Evolutionary conservation across 169 alveolate genomes (phyloP), one percentile per base, ranked within the genome.

Genomic region (Plasmodium falciparum): DNA sequence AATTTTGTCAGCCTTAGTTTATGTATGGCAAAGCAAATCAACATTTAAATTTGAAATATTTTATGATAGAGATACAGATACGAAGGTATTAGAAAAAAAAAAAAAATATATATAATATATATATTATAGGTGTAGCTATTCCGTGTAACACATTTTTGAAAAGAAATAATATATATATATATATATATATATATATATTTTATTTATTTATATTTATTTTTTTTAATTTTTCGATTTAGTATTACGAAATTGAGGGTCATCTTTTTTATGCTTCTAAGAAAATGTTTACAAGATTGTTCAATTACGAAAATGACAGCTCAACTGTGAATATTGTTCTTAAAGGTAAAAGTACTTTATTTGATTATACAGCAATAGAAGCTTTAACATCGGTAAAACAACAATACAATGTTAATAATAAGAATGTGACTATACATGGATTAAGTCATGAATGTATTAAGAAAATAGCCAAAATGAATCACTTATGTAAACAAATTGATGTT

Each of bases 391-490:
- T 95, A 20, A 95, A 94, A 74, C 88, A 74, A 7, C 74, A 63
- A 63, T 73, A 74, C 26, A 73, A 72, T 24, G 11, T 73, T n/a
- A 73, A 74, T 47, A 88, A 71, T 49, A 67, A 61, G 12, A 61
- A 65, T 43, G 73, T 66, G 5, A 66, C 69, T 15, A 65, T 76
- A 13, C 91, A 93, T 95, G 97, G 97, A 0, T 76, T 95, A 85
- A 94, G 97, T 88, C 95, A 95, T 69, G 97, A 95, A 15, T 95
- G 97, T 66, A 88, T 94, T 72, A 95, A 95, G 76, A 95, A 94
- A 94, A 95, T 95, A n/a, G 97, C 97, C 5, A 95, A 95, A 92
- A 95, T 95, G 96, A 95, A 94, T 52, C 96, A 94, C 61, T 71
- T 95, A 62, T 74, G 94, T 72, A 83, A 95, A 63, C 95, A 94